phyloP scores from a whole-genome alignment of 2,329 filamentous ascomycete species.

The Aspergillus fructus region DNA sequence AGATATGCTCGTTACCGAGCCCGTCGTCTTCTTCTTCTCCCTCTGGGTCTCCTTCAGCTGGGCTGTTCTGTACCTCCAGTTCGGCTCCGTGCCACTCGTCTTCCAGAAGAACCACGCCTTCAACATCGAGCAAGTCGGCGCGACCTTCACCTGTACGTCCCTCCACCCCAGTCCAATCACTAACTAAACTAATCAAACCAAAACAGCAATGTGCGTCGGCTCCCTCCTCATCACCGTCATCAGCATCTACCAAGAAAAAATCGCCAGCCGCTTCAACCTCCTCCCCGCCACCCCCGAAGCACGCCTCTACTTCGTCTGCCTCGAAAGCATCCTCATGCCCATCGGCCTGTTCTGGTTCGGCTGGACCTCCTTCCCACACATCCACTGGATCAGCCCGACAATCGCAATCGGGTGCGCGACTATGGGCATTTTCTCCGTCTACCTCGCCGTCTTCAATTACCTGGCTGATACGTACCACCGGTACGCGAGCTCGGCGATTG shows the following conservation, averaged over 20 bases:
- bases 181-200: background rate
- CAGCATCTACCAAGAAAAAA: slow-evolving; percentile 70
- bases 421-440: slow-evolving; percentile 80
- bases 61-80: slow-evolving; percentile 84
- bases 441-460: slow-evolving; percentile 86
- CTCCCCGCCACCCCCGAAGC: slow-evolving; percentile 64
- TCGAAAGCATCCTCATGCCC: slow-evolving; percentile 73
- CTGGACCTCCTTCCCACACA: slow-evolving; percentile 62
- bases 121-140: slow-evolving; percentile 64
- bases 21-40: slow-evolving; percentile 71
- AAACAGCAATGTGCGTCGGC: slow-evolving; percentile 65
- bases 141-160: slow-evolving; percentile 61
- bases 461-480: slow-evolving; percentile 80
- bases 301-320: slow-evolving; percentile 78
- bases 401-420: slow-evolving; percentile 72
- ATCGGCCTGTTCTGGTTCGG: slow-evolving; percentile 80
- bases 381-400: slow-evolving; percentile 71
- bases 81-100: slow-evolving; percentile 76
- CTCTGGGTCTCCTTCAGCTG: slow-evolving; percentile 88
- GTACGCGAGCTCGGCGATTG: slow-evolving; percentile 78
- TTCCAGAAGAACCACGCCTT: slow-evolving; percentile 70
- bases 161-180: too few relatives aligned
- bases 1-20: slow-evolving; percentile 61
- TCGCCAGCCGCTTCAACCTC: slow-evolving; percentile 54
- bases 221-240: slow-evolving; percentile 65